A percentile compares a stretch with the other conserved stretches of the same genome.
Conservation (phyloP, 257 asterid genomes). For the Solanum neorickii region DNA sequence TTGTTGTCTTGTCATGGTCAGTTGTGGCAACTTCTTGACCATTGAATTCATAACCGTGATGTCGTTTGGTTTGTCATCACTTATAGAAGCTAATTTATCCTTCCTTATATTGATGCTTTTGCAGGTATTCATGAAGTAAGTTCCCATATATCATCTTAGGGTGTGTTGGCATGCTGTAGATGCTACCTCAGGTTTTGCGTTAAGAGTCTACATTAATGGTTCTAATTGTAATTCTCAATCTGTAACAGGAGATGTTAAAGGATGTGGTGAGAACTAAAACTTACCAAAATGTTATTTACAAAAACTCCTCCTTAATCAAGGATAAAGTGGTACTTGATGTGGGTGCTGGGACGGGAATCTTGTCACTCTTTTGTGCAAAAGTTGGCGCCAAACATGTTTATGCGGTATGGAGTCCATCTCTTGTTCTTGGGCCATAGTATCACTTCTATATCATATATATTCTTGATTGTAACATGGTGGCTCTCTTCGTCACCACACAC, state of each 20-base stretch:
- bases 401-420: conserved; percentile 21
- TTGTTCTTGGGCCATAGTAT: background rate
- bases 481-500: background rate
- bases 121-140: conserved; percentile 98
- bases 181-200: background rate
- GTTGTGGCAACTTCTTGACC: background rate
- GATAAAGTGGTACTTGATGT: conserved; percentile 93
- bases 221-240: background rate
- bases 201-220: background rate
- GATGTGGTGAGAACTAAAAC: conserved; percentile 82
- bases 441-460: background rate
- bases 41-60: background rate
- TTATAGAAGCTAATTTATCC: background rate
- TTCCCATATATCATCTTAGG: conserved; percentile 1
- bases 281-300: conserved; percentile 77
- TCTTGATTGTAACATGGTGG: background rate
- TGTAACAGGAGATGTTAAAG: conserved; percentile 85
- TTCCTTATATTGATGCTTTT: conserved; percentile 12
- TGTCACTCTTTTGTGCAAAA: conserved; percentile 96
- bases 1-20: background rate
- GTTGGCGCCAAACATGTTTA: conserved; percentile 72
- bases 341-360: conserved; percentile 96
- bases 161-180: background rate
- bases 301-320: conserved; percentile 72
- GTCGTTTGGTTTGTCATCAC: background rate